A percentile compares a stretch with the other conserved stretches of the same genome.
Conservation (phyloP, 352 stramenopile species). For the Hyphochytrium catenoides region DNA sequence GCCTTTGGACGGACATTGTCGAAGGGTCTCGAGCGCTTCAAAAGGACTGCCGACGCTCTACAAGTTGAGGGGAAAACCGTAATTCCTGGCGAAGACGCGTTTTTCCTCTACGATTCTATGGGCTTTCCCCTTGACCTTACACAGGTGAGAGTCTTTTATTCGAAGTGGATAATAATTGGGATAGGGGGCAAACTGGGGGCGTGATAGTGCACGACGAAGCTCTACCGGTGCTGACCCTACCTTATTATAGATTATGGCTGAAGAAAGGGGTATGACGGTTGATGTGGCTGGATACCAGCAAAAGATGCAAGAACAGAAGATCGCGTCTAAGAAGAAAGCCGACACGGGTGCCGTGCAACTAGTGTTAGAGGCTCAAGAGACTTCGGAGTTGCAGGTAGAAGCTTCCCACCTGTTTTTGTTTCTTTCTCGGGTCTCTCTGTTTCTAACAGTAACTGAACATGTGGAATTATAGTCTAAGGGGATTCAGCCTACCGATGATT, state of each 20-base stretch:
- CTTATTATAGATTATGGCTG: conserved; percentile 89
- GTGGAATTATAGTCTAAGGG: too few species aligned
- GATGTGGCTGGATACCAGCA: conserved; percentile 79
- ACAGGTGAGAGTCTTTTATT: conserved; percentile 75
- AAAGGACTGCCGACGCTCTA: conserved; percentile 55
- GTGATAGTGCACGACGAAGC: too few species aligned
- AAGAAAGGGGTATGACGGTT: conserved; percentile 77
- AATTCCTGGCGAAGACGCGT: conserved; percentile 79
- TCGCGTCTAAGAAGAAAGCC: conserved; percentile 54
- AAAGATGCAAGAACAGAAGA: conserved; percentile 68
- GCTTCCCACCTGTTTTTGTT: too few species aligned
- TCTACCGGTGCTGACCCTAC: conserved; percentile 13
- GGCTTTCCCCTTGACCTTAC: conserved; percentile 98
- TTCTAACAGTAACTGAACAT: too few species aligned
- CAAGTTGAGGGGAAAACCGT: conserved; percentile 33
- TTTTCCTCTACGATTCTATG: conserved; percentile 97
- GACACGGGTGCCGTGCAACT: conserved; percentile 39
- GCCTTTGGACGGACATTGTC: conserved; percentile 82
- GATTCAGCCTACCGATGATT: conserved; percentile 71
- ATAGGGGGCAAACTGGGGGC: too few species aligned
- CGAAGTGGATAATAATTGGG: too few species aligned
- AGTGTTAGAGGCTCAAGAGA: conserved; percentile 84
- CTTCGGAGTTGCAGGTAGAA: too few species aligned
- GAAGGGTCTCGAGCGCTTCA: conserved; percentile 70
- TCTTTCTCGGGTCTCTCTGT: too few species aligned